Evolutionary conservation across 2,329 filamentous ascomycete species (phyloP), one percentile per base, ranked within the genome.

Genomic region (Alternaria alternata): DNA sequence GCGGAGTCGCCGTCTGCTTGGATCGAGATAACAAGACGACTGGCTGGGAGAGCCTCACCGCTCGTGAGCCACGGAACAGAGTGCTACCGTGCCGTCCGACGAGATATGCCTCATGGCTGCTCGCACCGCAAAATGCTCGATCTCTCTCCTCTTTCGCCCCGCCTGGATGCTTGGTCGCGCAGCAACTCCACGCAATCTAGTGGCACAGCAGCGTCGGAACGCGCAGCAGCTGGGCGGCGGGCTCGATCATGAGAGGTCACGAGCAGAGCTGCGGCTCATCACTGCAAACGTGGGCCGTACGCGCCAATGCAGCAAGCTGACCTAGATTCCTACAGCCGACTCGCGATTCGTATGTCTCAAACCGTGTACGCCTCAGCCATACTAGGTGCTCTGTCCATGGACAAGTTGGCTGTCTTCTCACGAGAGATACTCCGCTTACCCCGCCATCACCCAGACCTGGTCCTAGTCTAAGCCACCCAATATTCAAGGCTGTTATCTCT

Each of bases 1-100:
- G 59, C 59, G 59, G 59, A 64, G 59, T 62, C 52, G 62, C 61
- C 61, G 61, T 51, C 34, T 54, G 52, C 43, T 54, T 53, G 54
- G 58, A 56, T 39, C 51, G 20, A 56, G 62, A 64, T 64, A 64
- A 62, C 38, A 24, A 38, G 4, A 51, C 46, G 41, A 57, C 26
- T 56, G 61, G 58, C 51, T 32, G n/a, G 36, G 54, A 20, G 46
- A 42, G 38, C 53, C 53, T 60, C 57, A 60, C 57, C 57, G 57
- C 57, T 57, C 39, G 36, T 48, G 36, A 32, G 18, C 52, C 41
- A 60, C 48, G 34, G 57, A 11, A 28, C 16, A 30, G 46, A 42
- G 26, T 36, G 34, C 47, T 44, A 24, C 38, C 51, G 36, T 59
- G 51, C 57, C 51, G 46, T 54, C 44, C 20, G 26, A 36, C 28